Base-by-base conservation (phyloP, 768 basidiomycete genomes). In the Candolleomyces efflorescens region DNA sequence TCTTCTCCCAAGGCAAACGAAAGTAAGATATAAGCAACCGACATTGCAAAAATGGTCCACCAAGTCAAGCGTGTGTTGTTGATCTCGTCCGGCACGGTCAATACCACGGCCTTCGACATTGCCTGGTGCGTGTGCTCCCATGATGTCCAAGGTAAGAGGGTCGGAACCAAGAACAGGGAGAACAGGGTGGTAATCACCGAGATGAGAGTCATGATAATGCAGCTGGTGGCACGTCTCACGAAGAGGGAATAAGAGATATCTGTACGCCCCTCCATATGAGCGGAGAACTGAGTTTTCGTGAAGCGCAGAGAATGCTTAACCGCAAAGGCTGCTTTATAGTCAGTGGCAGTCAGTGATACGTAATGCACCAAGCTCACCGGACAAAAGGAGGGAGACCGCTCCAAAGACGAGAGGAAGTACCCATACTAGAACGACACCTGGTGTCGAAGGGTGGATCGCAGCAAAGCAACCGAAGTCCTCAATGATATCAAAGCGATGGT, bases 211-310 rank as follows among this genome's bases (percentile, higher is more conserved):
- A 82, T 79, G 18, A 75, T 60, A 20, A 78, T 64, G 9, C 78
- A 77, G 23, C 82, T 74, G 2, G 78, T 68, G 55, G 87, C 72
- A 7, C 85, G 79, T 18, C 87, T 82, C 36, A 83, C 63, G 66
- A 88, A 90, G 10, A 75, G 68, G 6, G 76, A 75, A 7, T 75
- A 72, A 10, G 73, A 77, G 47, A 81, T 71, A 10, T 73, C 69
- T 0, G 73, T 73, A 15, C 75, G 74, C 1, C 78, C 64, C 61
- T 79, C 76, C 15, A 79, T 55, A 62, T 79, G 70, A 11, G 50
- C 49, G 3, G 66, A 65, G 58, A 76, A 74, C 13, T 59, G 58
- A 2, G 62, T 54, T n/a, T 67, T 61, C 27, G 62, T 48, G 27
- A 64, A 52, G 9, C 65, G 61, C 54, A 64, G 69, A 18, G 67